Evolutionary conservation across 1,284 basidiomycete species (phyloP), one percentile per base, ranked within the genome.

Genomic region (Hymenochaete sp.): DNA sequence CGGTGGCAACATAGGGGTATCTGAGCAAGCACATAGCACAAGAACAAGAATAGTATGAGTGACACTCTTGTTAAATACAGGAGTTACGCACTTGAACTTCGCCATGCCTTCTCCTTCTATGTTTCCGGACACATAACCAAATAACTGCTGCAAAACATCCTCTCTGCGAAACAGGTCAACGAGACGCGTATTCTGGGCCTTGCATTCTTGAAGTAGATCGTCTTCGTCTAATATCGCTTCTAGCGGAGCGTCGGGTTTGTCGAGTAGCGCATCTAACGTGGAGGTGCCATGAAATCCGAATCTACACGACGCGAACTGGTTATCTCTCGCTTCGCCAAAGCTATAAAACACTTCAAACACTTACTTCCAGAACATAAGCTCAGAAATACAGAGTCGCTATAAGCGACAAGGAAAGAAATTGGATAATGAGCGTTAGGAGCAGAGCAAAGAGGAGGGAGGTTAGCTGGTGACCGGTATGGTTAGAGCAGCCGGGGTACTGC

Each of bases 151-250:
- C 47, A 93, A 65, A 32, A 92, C 82, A 60, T 89, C 82, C 46
- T 80, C 72, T 52, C 85, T 75, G 55, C 81, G 79, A 53, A 93
- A 85, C 62, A 89, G 93, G 60, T 87, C 82, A 54, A 89, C 82
- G 38, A 93, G 77, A 54, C 89, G 73, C 28, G 84, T 83, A 61
- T 97, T 97, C 64, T 95, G 91, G 3, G 87, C 75, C 66, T 98
- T 98, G 75, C 91, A 93, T 64, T 98, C 93, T 63, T 91, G 88
- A 42, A 98, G 69, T 45, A 97, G 71, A 62, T 97, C 93, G 61
- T 91, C 87, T 67, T 97, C 91, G 67, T 96, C 92, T 47, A 98
- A 71, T 48, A 98, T 81, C 41, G 91, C 84, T 64, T 97, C 93
- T 40, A 97, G 72, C 31, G 79, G 73, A 52, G 87, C 80, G 56